Conservation (phyloP, 2,329 filamentous ascomycete species). For the Trichoderma koningii region DNA sequence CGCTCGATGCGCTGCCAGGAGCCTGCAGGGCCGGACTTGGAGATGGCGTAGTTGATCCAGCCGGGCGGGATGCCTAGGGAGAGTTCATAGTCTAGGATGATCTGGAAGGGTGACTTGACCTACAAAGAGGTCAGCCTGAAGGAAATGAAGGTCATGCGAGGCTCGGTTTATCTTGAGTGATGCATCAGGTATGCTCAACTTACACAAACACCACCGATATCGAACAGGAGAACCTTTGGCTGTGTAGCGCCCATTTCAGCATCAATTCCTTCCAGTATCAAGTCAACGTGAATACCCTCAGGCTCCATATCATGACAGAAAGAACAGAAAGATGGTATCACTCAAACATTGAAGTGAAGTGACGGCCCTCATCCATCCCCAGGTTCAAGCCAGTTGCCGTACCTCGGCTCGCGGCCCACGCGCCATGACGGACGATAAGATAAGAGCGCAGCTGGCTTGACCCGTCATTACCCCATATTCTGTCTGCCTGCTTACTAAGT, state of each 20-base stretch:
- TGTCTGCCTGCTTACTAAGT: neutral
- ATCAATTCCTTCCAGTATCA: slow-evolving; percentile 39
- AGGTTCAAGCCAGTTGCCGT: slow-evolving; percentile 13
- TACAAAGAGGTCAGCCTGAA: slow-evolving; percentile 41
- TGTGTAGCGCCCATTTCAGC: slow-evolving; percentile 46
- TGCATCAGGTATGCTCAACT: slow-evolving; percentile 44
- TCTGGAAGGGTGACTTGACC: slow-evolving; percentile 90
- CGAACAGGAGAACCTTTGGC: slow-evolving; percentile 82
- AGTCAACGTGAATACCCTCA: slow-evolving; percentile 27
- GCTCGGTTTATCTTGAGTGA: no score
- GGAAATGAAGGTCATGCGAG: no score
- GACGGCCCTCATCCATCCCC: slow-evolving; percentile 5
- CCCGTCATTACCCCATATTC: neutral
- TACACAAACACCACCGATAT: slow-evolving; percentile 97
- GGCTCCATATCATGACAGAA: slow-evolving; percentile 16
- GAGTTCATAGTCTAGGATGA: slow-evolving; percentile 88
- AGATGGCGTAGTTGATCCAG: slow-evolving; percentile 91
- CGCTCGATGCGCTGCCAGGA: slow-evolving; percentile 88
- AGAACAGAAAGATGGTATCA: slow-evolving; percentile 8
- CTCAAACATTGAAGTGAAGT: neutral
- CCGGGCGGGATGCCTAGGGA: slow-evolving; percentile 75
- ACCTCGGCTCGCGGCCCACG: slow-evolving; percentile 28
- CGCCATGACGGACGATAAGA: slow-evolving; percentile 14
- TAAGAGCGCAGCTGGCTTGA: slow-evolving; percentile 4
- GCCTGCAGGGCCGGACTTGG: slow-evolving; percentile 72